Evolutionary conservation across 306 rosid species (phyloP).

Genomic region (Acacia crassicarpa): DNA sequence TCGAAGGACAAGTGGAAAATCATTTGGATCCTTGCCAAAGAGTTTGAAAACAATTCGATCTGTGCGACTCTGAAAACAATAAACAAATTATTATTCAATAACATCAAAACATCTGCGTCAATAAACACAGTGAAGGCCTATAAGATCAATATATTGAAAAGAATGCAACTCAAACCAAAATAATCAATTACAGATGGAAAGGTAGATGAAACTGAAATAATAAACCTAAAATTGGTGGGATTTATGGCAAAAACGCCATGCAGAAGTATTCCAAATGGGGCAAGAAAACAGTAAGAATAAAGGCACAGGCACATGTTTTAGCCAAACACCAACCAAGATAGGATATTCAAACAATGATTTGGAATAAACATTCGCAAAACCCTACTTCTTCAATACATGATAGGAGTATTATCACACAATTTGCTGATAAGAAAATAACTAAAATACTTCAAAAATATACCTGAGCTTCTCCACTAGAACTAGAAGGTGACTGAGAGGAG

Average conservation of each 20-base stretch:
- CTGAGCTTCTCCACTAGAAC: conserved; percentile 78
- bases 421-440: conserved; percentile 22
- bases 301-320: neutral
- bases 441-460: conserved; percentile 37
- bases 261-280: neutral
- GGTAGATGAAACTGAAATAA: conserved; percentile 13
- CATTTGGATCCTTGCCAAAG: conserved; percentile 88
- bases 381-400: neutral
- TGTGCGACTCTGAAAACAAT: conserved; percentile 69
- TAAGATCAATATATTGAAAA: neutral
- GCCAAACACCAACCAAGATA: neutral
- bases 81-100: conserved; percentile 19
- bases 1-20: conserved; percentile 69
- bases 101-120: neutral
- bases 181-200: conserved; percentile 11
- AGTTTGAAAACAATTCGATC: conserved; percentile 93
- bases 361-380: conserved; percentile 8
- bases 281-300: neutral
- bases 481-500: conserved; percentile 70
- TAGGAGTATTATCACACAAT: neutral
- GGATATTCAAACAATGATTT: neutral
- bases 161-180: neutral
- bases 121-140: neutral
- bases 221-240: neutral
- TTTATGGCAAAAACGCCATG: neutral